Conservation (phyloP, 352 stramenopile species). For the Plasmopara muralis region DNA sequence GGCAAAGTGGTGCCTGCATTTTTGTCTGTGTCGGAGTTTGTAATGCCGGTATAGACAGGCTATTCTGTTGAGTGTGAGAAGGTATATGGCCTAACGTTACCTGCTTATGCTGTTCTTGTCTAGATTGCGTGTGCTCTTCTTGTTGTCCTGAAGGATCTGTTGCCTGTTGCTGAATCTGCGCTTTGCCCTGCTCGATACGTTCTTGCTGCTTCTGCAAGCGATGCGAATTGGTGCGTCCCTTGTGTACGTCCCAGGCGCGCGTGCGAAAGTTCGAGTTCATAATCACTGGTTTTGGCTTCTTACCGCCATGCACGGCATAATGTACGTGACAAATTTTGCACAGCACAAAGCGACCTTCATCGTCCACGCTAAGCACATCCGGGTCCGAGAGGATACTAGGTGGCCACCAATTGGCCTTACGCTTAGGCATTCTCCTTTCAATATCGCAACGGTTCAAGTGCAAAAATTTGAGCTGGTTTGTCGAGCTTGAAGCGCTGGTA, state of each 20-base stretch:
- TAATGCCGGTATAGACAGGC: conserved; percentile 1
- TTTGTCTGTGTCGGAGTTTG: conserved; percentile 4
- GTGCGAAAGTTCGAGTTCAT: conserved; percentile 82
- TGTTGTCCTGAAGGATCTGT: conserved; percentile 6
- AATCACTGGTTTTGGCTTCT: conserved; percentile 75
- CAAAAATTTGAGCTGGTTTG: not conserved
- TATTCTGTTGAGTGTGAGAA: conserved; percentile 4
- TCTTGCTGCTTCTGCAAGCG: conserved; percentile 62
- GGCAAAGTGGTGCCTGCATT: conserved; percentile 5
- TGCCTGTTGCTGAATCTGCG: conserved; percentile 13
- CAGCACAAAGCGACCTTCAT: conserved; percentile 70
- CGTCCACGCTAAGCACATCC: conserved; percentile 72
- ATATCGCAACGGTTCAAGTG: not conserved
- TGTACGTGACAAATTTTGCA: conserved; percentile 81
- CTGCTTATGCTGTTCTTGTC: conserved; percentile 11
- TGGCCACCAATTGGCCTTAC: conserved; percentile 72
- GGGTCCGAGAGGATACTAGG: conserved; percentile 56
- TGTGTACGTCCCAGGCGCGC: conserved; percentile 75
- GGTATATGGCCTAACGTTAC: not conserved
- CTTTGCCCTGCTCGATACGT: conserved; percentile 21
- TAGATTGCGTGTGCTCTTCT: conserved; percentile 1
- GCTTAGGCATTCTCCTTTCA: conserved; percentile 50
- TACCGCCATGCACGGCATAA: conserved; percentile 72
- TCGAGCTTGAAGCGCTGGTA: no score
- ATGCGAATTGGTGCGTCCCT: conserved; percentile 74